Base-by-base conservation (phyloP, 225 moss, liverwort and hornwort genomes). In the Marchantia paleacea region DNA sequence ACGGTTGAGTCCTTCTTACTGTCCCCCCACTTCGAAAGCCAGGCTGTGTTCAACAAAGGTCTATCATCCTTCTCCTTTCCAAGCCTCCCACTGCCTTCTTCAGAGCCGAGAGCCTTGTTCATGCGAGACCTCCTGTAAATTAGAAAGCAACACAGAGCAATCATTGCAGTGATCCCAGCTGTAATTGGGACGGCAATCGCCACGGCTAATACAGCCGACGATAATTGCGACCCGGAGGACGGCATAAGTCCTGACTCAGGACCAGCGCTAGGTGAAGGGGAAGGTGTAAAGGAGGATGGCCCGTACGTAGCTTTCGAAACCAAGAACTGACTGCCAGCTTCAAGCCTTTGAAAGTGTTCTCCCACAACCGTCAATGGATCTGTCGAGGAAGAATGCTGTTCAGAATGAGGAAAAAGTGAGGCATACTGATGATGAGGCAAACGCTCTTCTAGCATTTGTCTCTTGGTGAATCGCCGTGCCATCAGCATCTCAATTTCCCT, bases 1-100 rank as follows among this genome's bases (percentile, higher is more conserved):
- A 88, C 85, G 19, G 88, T 81, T 8, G 88, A 81, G 22, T 88
- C 88, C 20, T 88, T 88, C 85, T 83, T 83, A 12, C 79, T 78
- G 48, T 88, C 88, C 16, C 79, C 77, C 85, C 83, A 85, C 51
- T 80, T 83, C 49, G 83, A 65, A 16, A 81, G 81, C 87, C 87
- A 88, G 16, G 75, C 15, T 26, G 83, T 54, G 67, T 80, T 73
- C 52, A 88, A 78, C 71, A 88, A 55, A 55, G 88, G 88, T 51
- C 85, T 60, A 64, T 88, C 83, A 71, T 85, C 85, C 52, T 83
- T 88, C 20, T 88, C 85, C 73, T 88, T 88, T 72, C 73, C 75
- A 48, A 10, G 64, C 58, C 65, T 71, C 22, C 80, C 82, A 73
- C 52, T 63, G n/a, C 82, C 77, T 24, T 71, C 80, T 16, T 79